Conservation (phyloP, 805 yeast species). For the Kuraishia cidri region DNA sequence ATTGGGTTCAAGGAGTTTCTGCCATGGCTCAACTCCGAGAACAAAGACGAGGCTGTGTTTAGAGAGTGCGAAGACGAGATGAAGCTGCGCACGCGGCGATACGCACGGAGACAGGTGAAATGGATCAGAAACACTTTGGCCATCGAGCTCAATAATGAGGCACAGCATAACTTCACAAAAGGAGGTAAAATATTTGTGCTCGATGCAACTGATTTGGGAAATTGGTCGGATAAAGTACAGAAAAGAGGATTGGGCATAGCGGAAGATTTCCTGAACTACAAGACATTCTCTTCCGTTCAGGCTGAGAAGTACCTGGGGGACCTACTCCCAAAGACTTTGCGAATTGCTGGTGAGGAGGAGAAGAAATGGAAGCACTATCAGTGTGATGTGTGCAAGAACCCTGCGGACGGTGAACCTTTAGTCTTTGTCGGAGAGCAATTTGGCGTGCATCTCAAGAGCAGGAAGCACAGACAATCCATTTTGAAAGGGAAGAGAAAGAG, state of each 20-base stretch:
- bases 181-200: conserved; percentile 62
- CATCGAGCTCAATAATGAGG: conserved; percentile 45
- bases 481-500: conserved; percentile 39
- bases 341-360: conserved; percentile 3
- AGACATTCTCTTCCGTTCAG: conserved; percentile 6
- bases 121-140: conserved; percentile 77
- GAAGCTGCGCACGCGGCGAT: conserved; percentile 79
- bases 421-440: conserved; percentile 72
- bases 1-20: conserved; percentile 88
- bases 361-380: conserved; percentile 53
- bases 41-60: conserved; percentile 15
- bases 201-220: conserved; percentile 63
- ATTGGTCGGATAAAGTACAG: conserved; percentile 54
- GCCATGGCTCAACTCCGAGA: conserved; percentile 29
- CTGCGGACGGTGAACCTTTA: conserved; percentile 36
- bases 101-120: conserved; percentile 81
- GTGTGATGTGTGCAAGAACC: conserved; percentile 60
- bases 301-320: background rate
- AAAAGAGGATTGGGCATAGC: conserved; percentile 46
- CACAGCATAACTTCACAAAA: conserved; percentile 31
- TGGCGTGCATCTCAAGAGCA: conserved; percentile 57
- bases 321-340: conserved; percentile 1
- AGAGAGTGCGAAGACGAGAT: conserved; percentile 54
- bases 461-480: conserved; percentile 53
- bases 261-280: conserved; percentile 12